Conservation (phyloP, 164 flowering plant species). For the Magnolia officinalis region DNA sequence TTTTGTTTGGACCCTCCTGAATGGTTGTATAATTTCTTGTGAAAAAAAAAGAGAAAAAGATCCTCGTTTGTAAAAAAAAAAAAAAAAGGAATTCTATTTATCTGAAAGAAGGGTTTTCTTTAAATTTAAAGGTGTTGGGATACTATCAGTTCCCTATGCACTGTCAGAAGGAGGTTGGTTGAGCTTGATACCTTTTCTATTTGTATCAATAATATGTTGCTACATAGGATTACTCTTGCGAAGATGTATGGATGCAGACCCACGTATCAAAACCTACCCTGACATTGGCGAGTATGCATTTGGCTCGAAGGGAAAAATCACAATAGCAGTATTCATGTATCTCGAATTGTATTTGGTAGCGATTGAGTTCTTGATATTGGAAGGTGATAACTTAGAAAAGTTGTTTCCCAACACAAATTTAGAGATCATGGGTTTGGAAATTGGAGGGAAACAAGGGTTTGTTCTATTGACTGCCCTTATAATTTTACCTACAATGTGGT, state of each 20-base stretch:
- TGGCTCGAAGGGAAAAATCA: slow-evolving; percentile 52
- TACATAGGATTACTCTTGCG: slow-evolving; percentile 56
- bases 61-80: too few species aligned
- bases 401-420: slow-evolving; percentile 42
- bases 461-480: slow-evolving; percentile 48
- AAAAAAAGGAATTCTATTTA: too few species aligned
- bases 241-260: slow-evolving; percentile 49
- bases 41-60: too few species aligned
- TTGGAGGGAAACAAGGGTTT: slow-evolving; percentile 30
- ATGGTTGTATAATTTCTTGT: too few species aligned
- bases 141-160: slow-evolving; percentile 68
- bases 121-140: slow-evolving; percentile 39
- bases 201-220: slow-evolving; percentile 36
- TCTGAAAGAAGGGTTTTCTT: too few species aligned
- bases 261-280: slow-evolving; percentile 43
- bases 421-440: slow-evolving; percentile 5
- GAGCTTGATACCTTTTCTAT: slow-evolving; percentile 38
- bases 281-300: slow-evolving; percentile 71
- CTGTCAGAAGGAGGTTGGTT: slow-evolving; percentile 70
- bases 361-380: slow-evolving; percentile 64
- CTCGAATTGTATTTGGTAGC: slow-evolving; percentile 65
- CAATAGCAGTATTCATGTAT: slow-evolving; percentile 45
- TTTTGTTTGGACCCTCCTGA: too few species aligned
- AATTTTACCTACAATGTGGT: slow-evolving; percentile 61
- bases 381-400: slow-evolving; percentile 72